Conservation (phyloP, 2,329 filamentous ascomycete species). For the Colletotrichum zoysiae region DNA sequence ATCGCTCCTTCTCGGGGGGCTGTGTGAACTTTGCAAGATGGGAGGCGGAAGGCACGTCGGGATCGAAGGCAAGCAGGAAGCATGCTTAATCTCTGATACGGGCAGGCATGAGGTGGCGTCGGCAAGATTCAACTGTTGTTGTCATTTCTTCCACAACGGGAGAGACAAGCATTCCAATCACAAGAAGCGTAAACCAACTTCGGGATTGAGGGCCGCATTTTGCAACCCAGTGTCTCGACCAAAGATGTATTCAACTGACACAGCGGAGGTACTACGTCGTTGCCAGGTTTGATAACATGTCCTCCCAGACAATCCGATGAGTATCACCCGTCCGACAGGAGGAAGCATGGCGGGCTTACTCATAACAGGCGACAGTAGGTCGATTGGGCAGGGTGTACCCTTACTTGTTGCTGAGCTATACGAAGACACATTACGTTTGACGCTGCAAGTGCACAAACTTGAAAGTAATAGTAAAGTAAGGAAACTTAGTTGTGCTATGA, state of each 20-base stretch:
- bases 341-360: conserved; percentile 15
- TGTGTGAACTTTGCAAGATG: conserved; percentile 21
- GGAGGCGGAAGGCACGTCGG: conserved; percentile 16
- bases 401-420: neutral
- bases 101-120: conserved; percentile 34
- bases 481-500: conserved; percentile 32
- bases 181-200: neutral
- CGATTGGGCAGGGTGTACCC: neutral
- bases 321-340: neutral
- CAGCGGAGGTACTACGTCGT: neutral
- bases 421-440: neutral
- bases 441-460: too few relatives aligned
- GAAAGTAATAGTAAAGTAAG: neutral
- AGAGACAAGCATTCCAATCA: conserved; percentile 26
- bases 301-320: neutral
- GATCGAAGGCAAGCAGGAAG: conserved; percentile 7
- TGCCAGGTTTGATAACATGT: neutral
- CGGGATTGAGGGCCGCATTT: neutral
- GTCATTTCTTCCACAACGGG: conserved; percentile 31
- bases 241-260: neutral
- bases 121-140: conserved; percentile 23
- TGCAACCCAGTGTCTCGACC: neutral
- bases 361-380: neutral
- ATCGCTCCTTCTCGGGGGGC: conserved; percentile 23
- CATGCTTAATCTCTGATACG: conserved; percentile 14